Conservation (phyloP, 2,329 filamentous ascomycete species). For the Colletotrichum horii region DNA sequence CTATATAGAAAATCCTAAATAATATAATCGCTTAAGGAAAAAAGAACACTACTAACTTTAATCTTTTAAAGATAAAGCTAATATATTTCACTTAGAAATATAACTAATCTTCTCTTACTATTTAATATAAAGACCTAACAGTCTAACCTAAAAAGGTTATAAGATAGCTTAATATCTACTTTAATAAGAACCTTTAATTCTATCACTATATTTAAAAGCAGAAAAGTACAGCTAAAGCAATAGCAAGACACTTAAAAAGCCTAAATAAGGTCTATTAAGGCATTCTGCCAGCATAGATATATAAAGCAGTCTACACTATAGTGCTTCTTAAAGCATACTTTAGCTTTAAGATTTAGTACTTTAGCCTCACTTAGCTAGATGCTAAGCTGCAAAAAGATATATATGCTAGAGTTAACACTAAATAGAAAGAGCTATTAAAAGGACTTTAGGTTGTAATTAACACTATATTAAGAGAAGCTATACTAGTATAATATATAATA, state of each 20-base stretch:
- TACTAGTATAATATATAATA: background rate
- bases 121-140: too few relatives aligned
- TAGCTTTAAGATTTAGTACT: background rate
- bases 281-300: too few relatives aligned
- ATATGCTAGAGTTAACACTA: background rate
- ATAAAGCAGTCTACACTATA: too few relatives aligned
- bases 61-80: background rate
- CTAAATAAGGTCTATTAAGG: too few relatives aligned
- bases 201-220: background rate
- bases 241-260: background rate
- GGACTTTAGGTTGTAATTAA: background rate
- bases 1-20: background rate
- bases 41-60: background rate
- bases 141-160: too few relatives aligned
- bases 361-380: too few relatives aligned
- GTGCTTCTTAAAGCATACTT: background rate
- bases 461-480: background rate
- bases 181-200: too few relatives aligned
- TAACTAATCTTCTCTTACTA: too few relatives aligned
- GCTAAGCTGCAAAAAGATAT: too few relatives aligned
- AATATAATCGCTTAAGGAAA: background rate
- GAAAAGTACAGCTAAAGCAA: background rate
- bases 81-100: background rate
- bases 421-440: background rate
- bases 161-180: too few relatives aligned